Base-by-base conservation (phyloP, 768 basidiomycete genomes). In the Boletus sp. region DNA sequence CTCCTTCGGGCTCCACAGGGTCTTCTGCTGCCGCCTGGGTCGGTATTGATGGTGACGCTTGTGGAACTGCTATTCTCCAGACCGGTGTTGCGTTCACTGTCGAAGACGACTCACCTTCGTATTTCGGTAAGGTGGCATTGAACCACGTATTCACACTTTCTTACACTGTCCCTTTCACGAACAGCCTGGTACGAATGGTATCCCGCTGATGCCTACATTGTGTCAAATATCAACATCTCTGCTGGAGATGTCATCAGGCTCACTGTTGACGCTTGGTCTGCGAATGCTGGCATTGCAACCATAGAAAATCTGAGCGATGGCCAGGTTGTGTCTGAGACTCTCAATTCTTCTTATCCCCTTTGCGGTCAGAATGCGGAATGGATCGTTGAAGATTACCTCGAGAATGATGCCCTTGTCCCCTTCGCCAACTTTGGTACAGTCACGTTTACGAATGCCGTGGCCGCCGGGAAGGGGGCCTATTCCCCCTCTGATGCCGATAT, bases 111-210 rank as follows among this genome's bases (percentile, higher is more conserved):
- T 2, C 10, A 35, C 19, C 42, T 13, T 11, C n/a, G 19, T 48
- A 39, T 21, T 2, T 7, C 8, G 54, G 56, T 57, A 47, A 35
- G 29, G 25, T 30, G 8, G 7, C 6, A 19, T 11, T 15, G n/a
- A 5, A 7, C 10, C 8, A n/a, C 7, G 13, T 21, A 14, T 17
- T 29, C 5, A 14, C 7, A 2, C 10, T 21, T 7, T 57, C 48
- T 57, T n/a, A n/a, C 48, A 50, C 17, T 19, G n/a, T 15, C 27
- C 23, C 32, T n/a, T 38, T 30, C 2, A 19, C 13, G 47, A 34
- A 39, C 25, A 56, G 55, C 50, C 17, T 61, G 55, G 51, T 57
- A 50, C 34, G 55, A 62, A 17, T 61, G 51, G 59, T 39, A 35
- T 9, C 58, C 58, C 15, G 42, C 2, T 17, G 0, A 1, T 29